These are phyloP conservation scores for Leptodontidium sp. DNA, from an alignment of 2,329 filamentous ascomycete species.

Conservation along the genomic window DNA sequence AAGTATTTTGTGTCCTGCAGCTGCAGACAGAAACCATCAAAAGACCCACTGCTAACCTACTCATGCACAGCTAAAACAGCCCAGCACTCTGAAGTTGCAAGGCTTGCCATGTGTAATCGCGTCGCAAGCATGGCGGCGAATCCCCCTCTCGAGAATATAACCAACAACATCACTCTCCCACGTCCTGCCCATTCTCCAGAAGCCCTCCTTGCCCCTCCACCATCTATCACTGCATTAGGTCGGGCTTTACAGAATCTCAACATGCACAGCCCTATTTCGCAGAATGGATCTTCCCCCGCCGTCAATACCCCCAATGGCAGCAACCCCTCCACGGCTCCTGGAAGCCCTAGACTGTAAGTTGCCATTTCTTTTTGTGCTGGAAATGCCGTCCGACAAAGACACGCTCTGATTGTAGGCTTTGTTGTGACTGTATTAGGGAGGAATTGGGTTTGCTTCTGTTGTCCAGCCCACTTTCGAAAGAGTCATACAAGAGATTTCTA, in stretches of 20 bases:
- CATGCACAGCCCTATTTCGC: slow-evolving; percentile 17
- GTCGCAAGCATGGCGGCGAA: slow-evolving; percentile 13
- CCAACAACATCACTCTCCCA: slow-evolving; percentile 25
- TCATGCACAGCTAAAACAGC: slow-evolving; percentile 23
- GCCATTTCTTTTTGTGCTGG: neutral
- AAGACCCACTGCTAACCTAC: slow-evolving; percentile 18
- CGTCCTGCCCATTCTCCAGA: slow-evolving; percentile 9
- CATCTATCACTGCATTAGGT: slow-evolving; percentile 27
- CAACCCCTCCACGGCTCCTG: slow-evolving; percentile 44
- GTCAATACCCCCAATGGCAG: slow-evolving; percentile 26
- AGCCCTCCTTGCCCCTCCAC: slow-evolving; percentile 11
- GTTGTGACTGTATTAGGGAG: neutral
- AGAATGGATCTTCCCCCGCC: slow-evolving; percentile 18
- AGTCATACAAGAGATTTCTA: slow-evolving; percentile 7
- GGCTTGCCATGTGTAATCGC: slow-evolving; percentile 27
- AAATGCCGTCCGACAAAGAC: neutral
- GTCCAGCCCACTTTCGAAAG: neutral
- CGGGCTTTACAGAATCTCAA: slow-evolving; percentile 25
- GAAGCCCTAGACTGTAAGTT: slow-evolving; percentile 46
- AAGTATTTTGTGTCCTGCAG: slow-evolving; percentile 11
- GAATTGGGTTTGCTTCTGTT: slow-evolving; percentile 4
- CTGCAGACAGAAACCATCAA: slow-evolving; percentile 13
- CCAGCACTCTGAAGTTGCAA: slow-evolving; percentile 30
- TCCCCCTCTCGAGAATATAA: slow-evolving; percentile 20
- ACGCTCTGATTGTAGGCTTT: neutral